These are phyloP conservation scores for Lactarius sp. DNA, from an alignment of 768 basidiomycete genomes.

Conservation along the genomic window DNA sequence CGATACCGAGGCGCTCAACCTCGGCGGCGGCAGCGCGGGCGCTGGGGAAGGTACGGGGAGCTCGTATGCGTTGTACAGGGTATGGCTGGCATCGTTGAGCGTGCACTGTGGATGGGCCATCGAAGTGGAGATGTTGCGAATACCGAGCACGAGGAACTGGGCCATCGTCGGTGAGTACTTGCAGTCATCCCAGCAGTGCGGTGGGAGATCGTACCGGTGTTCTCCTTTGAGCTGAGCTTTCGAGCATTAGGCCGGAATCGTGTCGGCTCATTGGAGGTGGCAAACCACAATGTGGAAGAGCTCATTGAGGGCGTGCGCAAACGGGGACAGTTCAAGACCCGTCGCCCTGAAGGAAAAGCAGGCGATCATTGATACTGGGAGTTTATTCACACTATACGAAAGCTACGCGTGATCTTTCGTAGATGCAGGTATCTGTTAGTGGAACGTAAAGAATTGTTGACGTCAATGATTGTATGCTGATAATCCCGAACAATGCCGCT, in stretches of 20 bases:
- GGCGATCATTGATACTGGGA: slow-evolving; percentile 31
- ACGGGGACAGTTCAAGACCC: slow-evolving; percentile 67
- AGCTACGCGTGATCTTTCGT: background rate
- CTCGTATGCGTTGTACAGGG: slow-evolving; percentile 77
- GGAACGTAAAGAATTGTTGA: background rate
- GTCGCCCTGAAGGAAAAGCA: slow-evolving; percentile 67
- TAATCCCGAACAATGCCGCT: background rate
- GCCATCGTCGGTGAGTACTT: slow-evolving; percentile 64
- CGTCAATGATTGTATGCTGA: background rate
- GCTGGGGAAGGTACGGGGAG: slow-evolving; percentile 54
- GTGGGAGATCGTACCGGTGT: background rate
- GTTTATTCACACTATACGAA: background rate
- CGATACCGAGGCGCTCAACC: slow-evolving; percentile 42
- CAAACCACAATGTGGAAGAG: slow-evolving; percentile 40
- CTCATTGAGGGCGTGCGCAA: slow-evolving; percentile 54
- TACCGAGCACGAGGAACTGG: slow-evolving; percentile 94
- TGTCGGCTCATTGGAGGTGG: slow-evolving; percentile 33
- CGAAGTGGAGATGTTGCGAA: slow-evolving; percentile 81
- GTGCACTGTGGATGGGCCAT: slow-evolving; percentile 78
- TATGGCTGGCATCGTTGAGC: slow-evolving; percentile 77
- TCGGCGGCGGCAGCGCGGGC: slow-evolving; percentile 48
- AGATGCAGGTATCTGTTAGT: slow-evolving; percentile 9
- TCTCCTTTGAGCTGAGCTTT: slow-evolving; percentile 3
- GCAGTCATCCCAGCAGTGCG: background rate
- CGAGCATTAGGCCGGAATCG: slow-evolving; percentile 33